Base-by-base conservation (phyloP, 148 eudicot species). In the Dysphania ambrosioides region DNA sequence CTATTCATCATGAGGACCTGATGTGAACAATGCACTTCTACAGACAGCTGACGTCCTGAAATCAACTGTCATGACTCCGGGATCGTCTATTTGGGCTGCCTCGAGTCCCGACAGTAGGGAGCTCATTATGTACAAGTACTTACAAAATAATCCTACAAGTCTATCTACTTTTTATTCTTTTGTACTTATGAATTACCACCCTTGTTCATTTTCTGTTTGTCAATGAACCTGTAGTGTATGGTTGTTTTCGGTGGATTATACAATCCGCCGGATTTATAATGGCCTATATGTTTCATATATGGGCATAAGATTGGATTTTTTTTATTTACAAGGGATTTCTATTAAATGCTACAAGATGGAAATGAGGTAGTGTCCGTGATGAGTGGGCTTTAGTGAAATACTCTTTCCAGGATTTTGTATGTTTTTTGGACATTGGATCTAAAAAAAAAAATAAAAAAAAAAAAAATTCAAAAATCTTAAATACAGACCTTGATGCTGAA, bases 1-100 rank as follows among this genome's bases (percentile, higher is more conserved):
- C 18, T 88, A 86, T 75, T 88, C 92, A 23, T 86, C 89, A 16
- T 83, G 92, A 80, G 92, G 92, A 64, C 92, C 92, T 59, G 92
- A 84, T 72, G 88, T 88, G 51, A 88, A 85, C 74, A 88, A 85
- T 72, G 88, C 85, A 12, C 83, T 82, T 77, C 59, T 88, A 32
- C 84, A 88, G 71, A 88, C 92, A 13, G 92, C 88, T 21, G 92
- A 88, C 83, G 92, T 88, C 68, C 78, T 88, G 19, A 88, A 88
- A 63, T 90, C 92, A 16, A 86, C 83, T 66, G 75, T 88, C 81
- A 86, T 85, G 85, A 90, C 92, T 70, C 92, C 92, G 0, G 90
- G 92, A n/a, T 86, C 92, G 27, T 83, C 90, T 29, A 88, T 88
- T 34, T 88, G 92, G 92, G 89, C 87, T 71, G 88, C 92, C 18